These are phyloP conservation scores for Pseudogymnoascus verrucosus DNA, from an alignment of 2,329 filamentous ascomycete species.

Conservation along the genomic window DNA sequence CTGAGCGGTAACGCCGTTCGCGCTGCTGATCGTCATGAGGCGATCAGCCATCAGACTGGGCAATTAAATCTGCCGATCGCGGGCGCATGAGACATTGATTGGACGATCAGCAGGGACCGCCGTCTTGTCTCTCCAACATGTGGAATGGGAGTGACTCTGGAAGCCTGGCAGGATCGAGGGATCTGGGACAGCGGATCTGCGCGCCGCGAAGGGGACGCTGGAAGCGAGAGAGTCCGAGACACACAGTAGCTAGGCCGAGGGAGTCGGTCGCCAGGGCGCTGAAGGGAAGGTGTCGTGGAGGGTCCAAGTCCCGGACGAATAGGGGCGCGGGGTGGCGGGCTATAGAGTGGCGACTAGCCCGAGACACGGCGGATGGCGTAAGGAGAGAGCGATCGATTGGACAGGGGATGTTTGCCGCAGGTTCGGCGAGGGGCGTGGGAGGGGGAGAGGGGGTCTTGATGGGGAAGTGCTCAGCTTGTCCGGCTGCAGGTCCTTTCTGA, in stretches of 20 bases:
- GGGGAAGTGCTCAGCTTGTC: background rate
- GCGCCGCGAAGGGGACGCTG: background rate
- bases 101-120: background rate
- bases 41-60: background rate
- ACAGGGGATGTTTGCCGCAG: background rate
- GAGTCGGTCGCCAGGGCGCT: background rate
- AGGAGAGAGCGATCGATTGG: background rate
- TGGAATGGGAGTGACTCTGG: background rate
- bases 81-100: background rate
- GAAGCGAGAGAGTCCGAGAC: background rate
- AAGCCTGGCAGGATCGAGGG: background rate
- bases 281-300: constrained; percentile 1
- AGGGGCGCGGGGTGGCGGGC: background rate
- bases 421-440: background rate
- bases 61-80: background rate
- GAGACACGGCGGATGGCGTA: background rate
- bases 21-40: background rate
- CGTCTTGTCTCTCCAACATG: background rate
- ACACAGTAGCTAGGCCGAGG: background rate
- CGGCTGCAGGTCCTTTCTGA: background rate
- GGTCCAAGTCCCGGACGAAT: constrained; percentile 4
- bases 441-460: constrained; percentile 1
- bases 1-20: background rate
- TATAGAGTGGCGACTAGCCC: background rate
- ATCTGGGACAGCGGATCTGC: background rate